These are phyloP conservation scores for Escallonia herrerae DNA, from an alignment of 129 eudicot genomes.

Conservation along the genomic window DNA sequence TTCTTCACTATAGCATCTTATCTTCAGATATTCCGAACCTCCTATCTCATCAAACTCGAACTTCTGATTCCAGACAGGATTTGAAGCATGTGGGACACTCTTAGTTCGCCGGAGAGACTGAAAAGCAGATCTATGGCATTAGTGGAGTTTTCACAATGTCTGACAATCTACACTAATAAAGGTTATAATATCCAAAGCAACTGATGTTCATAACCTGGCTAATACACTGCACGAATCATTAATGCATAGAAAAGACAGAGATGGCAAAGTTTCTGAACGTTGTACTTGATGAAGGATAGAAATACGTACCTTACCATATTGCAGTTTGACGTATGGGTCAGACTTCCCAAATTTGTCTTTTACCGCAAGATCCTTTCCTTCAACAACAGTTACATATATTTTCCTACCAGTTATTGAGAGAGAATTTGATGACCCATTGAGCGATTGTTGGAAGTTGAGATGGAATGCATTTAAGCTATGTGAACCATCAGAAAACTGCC, in stretches of 20 bases:
- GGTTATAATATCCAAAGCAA: too few species aligned
- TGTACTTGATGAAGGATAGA: background rate
- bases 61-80: slow-evolving; percentile 76
- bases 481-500: slow-evolving; percentile 94
- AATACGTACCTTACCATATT: slow-evolving; percentile 79
- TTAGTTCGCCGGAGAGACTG: slow-evolving; percentile 67
- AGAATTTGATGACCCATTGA: slow-evolving; percentile 46
- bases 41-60: slow-evolving; percentile 88
- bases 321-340: slow-evolving; percentile 65
- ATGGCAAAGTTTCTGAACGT: too few species aligned
- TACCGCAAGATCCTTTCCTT: slow-evolving; percentile 65
- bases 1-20: slow-evolving; percentile 71
- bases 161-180: too few species aligned
- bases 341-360: slow-evolving; percentile 71
- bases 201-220: too few species aligned
- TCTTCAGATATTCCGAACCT: slow-evolving; percentile 75
- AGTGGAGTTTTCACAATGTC: too few species aligned
- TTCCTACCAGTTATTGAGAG: slow-evolving; percentile 77
- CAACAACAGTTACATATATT: slow-evolving; percentile 66
- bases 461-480: slow-evolving; percentile 43
- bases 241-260: too few species aligned
- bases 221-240: too few species aligned
- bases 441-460: slow-evolving; percentile 37
- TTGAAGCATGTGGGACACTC: slow-evolving; percentile 41
- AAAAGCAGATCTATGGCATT: background rate